These are phyloP conservation scores for Camelina hispida DNA, from an alignment of 345 rosid genomes.

Conservation along the genomic window DNA sequence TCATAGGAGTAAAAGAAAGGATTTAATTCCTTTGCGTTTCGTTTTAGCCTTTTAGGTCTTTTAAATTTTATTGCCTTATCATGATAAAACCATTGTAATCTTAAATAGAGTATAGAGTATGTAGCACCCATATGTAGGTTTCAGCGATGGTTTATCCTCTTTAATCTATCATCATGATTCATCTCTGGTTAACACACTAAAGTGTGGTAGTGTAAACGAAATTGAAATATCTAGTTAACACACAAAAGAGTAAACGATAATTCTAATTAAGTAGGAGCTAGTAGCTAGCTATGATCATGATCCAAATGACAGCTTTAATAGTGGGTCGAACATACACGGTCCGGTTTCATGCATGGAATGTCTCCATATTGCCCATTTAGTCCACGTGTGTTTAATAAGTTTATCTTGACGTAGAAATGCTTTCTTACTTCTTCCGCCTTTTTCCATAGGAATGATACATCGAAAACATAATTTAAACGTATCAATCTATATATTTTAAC, in stretches of 20 bases:
- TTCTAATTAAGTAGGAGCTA: constrained; percentile 11
- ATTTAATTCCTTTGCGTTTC: constrained; percentile 2
- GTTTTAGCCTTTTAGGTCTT: constrained; percentile 30
- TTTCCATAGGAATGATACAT: background rate
- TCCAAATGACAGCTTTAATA: constrained; percentile 40
- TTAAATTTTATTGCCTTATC: background rate
- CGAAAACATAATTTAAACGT: background rate
- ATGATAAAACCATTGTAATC: constrained; percentile 9
- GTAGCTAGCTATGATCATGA: no score
- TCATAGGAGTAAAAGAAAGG: background rate
- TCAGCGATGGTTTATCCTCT: constrained; percentile 12
- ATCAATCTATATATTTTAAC: background rate
- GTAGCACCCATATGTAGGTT: constrained; percentile 19
- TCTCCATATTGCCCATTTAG: constrained; percentile 25
- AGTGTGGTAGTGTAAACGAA: constrained; percentile 3
- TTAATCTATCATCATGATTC: background rate
- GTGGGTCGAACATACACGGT: constrained; percentile 39
- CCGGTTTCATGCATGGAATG: constrained; percentile 38
- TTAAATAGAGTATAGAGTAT: background rate
- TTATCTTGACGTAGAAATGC: constrained; percentile 1
- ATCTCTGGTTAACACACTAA: background rate
- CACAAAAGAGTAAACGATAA: background rate
- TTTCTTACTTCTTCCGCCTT: background rate
- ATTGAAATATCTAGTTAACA: constrained; percentile 1
- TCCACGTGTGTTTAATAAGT: constrained; percentile 33